These are phyloP conservation scores for Heterobasidion irregulare DNA, from an alignment of 1,284 basidiomycete genomes.

Conservation along the genomic window DNA sequence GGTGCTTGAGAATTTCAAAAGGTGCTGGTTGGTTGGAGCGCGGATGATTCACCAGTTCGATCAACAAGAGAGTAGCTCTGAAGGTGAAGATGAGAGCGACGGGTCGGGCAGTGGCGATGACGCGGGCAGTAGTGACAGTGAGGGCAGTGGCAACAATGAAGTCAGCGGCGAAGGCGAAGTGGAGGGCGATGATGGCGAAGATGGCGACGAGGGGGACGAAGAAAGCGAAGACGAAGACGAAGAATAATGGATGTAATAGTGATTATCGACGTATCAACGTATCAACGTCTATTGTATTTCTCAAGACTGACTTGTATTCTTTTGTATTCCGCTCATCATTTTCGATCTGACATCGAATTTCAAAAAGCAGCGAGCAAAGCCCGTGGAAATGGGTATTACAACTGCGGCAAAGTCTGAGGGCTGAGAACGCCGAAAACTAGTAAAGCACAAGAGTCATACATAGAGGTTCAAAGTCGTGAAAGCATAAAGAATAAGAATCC, in stretches of 20 bases:
- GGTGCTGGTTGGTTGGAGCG: slow-evolving; percentile 64
- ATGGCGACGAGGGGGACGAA: slow-evolving; percentile 8
- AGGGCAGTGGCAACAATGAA: slow-evolving; percentile 7
- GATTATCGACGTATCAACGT: slow-evolving; percentile 9
- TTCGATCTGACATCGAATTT: neutral
- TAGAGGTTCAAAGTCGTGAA: neutral
- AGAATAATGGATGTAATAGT: neutral
- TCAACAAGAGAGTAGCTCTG: slow-evolving; percentile 55
- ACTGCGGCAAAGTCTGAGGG: too few relatives aligned
- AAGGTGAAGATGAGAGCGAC: slow-evolving; percentile 32
- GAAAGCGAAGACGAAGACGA: slow-evolving; percentile 9
- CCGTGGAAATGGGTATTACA: neutral
- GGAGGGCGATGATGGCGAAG: slow-evolving; percentile 10
- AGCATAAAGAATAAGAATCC: neutral
- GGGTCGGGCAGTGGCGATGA: slow-evolving; percentile 7
- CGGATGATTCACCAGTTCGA: slow-evolving; percentile 73
- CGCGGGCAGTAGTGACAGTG: slow-evolving; percentile 2
- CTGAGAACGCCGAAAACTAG: neutral
- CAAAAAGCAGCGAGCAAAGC: neutral
- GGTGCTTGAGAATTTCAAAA: slow-evolving; percentile 46
- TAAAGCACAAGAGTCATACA: neutral
- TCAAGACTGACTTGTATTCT: neutral
- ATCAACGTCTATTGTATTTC: neutral
- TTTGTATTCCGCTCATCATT: too few relatives aligned
- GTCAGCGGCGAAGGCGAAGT: slow-evolving; percentile 2